Conservation (phyloP, 768 basidiomycete species). For the Pholiota conissans region DNA sequence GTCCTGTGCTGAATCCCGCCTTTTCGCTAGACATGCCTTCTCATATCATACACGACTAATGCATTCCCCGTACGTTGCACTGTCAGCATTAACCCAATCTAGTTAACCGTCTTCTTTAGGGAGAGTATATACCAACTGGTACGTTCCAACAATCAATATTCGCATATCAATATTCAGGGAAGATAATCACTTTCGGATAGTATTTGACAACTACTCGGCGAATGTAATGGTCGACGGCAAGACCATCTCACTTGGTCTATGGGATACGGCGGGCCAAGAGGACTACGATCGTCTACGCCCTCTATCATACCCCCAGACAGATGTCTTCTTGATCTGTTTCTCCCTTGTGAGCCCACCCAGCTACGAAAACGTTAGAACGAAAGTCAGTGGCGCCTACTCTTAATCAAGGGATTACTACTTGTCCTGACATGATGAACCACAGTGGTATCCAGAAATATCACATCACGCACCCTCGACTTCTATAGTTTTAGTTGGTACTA, state of each 20-base stretch:
- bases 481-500: constrained; percentile 93
- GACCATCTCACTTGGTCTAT: constrained; percentile 96
- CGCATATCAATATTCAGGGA: background rate
- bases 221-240: constrained; percentile 99
- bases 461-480: constrained; percentile 96
- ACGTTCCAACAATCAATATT: constrained; percentile 19
- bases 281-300: constrained; percentile 98
- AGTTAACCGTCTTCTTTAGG: constrained; percentile 45
- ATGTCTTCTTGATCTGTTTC: constrained; percentile 99
- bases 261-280: constrained; percentile 99
- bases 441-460: constrained; percentile 98
- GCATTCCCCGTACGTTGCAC: constrained; percentile 79
- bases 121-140: constrained; percentile 97
- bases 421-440: constrained; percentile 6
- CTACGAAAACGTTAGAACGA: constrained; percentile 98
- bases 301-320: constrained; percentile 97
- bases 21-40: constrained; percentile 81
- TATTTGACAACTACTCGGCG: constrained; percentile 98
- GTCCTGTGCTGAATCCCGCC: constrained; percentile 17
- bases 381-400: constrained; percentile 51
- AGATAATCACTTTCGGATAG: constrained; percentile 37
- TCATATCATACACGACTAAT: constrained; percentile 99
- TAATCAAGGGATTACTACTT: constrained; percentile 9
- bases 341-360: constrained; percentile 96
- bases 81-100: constrained; percentile 4